Conservation (phyloP, 257 asterid genomes). For the Fraxinus americana region DNA sequence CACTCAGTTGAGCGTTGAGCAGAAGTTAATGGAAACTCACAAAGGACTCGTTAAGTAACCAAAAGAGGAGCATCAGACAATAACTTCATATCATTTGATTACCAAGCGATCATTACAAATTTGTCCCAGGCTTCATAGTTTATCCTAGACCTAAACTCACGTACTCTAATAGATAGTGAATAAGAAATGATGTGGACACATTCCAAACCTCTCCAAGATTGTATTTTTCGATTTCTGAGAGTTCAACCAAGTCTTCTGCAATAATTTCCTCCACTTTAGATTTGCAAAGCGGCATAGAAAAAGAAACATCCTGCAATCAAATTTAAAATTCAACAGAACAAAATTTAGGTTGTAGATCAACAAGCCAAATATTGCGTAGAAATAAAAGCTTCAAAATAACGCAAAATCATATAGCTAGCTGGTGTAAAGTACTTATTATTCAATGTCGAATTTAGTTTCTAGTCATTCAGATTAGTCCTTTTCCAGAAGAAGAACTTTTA, state of each 20-base stretch:
- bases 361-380: slow-evolving; percentile 18
- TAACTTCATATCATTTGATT: slow-evolving; percentile 17
- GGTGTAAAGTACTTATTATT: background rate
- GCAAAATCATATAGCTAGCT: slow-evolving; percentile 15
- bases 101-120: slow-evolving; percentile 15
- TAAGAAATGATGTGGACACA: slow-evolving; percentile 21
- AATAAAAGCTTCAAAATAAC: slow-evolving; percentile 15
- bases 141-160: slow-evolving; percentile 17
- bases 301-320: slow-evolving; percentile 67
- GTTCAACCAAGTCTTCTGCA: slow-evolving; percentile 80
- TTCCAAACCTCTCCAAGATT: slow-evolving; percentile 72
- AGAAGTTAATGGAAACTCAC: slow-evolving; percentile 11
- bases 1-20: slow-evolving; percentile 23
- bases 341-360: slow-evolving; percentile 1
- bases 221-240: slow-evolving; percentile 72
- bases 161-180: slow-evolving; percentile 5
- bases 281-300: slow-evolving; percentile 86
- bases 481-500: slow-evolving; percentile 40
- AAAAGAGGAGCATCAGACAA: background rate
- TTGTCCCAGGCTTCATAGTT: slow-evolving; percentile 1
- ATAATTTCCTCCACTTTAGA: slow-evolving; percentile 75
- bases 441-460: background rate
- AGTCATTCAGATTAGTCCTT: slow-evolving; percentile 12
- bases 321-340: slow-evolving; percentile 21
- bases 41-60: slow-evolving; percentile 13